phyloP scores from a whole-genome alignment of 2,329 filamentous ascomycete species.

The Neopestalotiopsis sp. region DNA sequence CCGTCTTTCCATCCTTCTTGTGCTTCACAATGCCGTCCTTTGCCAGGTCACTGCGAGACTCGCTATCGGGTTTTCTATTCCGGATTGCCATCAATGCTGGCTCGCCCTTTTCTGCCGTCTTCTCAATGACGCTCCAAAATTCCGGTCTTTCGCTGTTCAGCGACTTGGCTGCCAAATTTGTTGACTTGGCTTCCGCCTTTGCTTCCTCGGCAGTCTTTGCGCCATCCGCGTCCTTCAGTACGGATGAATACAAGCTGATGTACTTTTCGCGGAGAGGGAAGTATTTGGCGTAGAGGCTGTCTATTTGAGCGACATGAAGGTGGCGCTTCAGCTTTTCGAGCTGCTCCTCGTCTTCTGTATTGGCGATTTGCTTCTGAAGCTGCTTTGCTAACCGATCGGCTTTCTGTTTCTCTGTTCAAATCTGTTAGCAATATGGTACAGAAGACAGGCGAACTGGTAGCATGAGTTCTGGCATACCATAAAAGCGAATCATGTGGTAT shows the following conservation, averaged over 20 bases:
- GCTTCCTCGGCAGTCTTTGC: slow-evolving; percentile 33
- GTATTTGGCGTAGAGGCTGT: slow-evolving; percentile 76
- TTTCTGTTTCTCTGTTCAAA: slow-evolving; percentile 69
- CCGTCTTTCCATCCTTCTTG: slow-evolving; percentile 25
- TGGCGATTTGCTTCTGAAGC: slow-evolving; percentile 61
- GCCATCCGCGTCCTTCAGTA: slow-evolving; percentile 24
- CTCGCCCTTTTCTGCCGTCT: slow-evolving; percentile 53
- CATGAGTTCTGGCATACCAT: slow-evolving; percentile 59
- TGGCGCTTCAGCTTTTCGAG: slow-evolving; percentile 56
- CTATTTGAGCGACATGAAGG: slow-evolving; percentile 73
- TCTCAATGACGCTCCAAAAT: slow-evolving; percentile 73
- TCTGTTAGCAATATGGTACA: slow-evolving; percentile 18
- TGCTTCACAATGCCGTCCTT: slow-evolving; percentile 20
- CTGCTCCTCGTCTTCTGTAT: slow-evolving; percentile 56
- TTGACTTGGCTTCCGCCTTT: slow-evolving; percentile 44
- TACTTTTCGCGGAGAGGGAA: slow-evolving; percentile 76
- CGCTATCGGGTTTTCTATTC: slow-evolving; percentile 30
- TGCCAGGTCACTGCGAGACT: slow-evolving; percentile 19
- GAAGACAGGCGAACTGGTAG: not conserved
- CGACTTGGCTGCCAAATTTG: slow-evolving; percentile 46
- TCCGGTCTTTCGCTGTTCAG: slow-evolving; percentile 55
- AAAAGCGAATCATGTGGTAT: slow-evolving; percentile 86
- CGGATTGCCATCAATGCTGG: slow-evolving; percentile 31
- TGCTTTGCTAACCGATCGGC: slow-evolving; percentile 70
- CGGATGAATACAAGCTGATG: slow-evolving; percentile 63